A percentile compares a stretch with the other conserved stretches of the same genome.
These are phyloP conservation scores for Boletus subparvulus DNA, from an alignment of 768 basidiomycete species.

Conservation along the genomic window DNA sequence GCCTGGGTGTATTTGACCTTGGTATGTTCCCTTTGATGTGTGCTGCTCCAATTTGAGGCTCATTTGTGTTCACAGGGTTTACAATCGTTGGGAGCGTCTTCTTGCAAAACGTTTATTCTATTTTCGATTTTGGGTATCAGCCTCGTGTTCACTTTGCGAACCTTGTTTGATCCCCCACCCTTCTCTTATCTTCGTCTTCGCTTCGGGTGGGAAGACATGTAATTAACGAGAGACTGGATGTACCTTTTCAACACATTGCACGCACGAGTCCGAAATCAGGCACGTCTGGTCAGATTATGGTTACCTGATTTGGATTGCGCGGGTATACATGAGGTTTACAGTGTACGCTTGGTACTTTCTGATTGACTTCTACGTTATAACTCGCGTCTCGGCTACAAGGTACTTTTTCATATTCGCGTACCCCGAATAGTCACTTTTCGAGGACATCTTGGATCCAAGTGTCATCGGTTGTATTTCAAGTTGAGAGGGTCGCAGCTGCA, in stretches of 20 bases:
- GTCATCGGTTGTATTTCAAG: conserved; percentile 3
- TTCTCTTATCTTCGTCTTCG: not conserved
- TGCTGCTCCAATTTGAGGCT: not conserved
- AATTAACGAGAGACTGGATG: not conserved
- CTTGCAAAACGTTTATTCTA: conserved; percentile 22
- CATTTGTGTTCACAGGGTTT: conserved; percentile 9
- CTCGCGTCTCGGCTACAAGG: not conserved
- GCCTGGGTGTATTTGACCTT: conserved; percentile 18
- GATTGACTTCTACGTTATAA: not conserved
- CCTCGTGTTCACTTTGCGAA: conserved; percentile 39
- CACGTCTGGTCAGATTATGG: not conserved
- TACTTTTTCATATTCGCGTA: conserved; percentile 2
- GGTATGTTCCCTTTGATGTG: not conserved
- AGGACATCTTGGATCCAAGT: not conserved
- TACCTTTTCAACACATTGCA: not conserved
- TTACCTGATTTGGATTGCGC: not conserved
- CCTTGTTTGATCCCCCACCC: conserved; percentile 1
- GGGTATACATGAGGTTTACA: no score
- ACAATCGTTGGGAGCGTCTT: conserved; percentile 31
- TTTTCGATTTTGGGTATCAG: conserved; percentile 28
- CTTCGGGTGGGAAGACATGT: not conserved
- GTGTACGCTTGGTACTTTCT: not conserved
- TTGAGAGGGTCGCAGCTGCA: not conserved
- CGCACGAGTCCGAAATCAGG: no score
- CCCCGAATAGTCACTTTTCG: not conserved